Base-by-base conservation (phyloP, 2,329 filamentous ascomycete genomes). In the Fusarium nematophilum region DNA sequence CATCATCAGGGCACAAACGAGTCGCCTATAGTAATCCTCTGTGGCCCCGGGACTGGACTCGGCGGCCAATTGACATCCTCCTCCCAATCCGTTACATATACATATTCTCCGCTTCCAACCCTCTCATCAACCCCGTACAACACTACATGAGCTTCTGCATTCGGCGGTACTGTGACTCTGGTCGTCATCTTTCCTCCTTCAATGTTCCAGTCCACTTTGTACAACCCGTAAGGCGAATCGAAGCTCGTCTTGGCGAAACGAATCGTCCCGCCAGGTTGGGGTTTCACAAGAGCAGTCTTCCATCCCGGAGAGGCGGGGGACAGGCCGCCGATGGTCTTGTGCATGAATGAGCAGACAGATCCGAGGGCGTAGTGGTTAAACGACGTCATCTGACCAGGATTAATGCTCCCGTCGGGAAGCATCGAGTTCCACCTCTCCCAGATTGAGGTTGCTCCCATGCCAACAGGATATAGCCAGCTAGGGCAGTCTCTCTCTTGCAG, bases 381-480 rank as follows among this genome's bases (percentile, higher is more conserved):
- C 8, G 77, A 81, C 0, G 79, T 81, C 81, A 83, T 82, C 25
- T 72, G 64, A 1, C 79, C 76, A 0, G 76, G 71, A 54, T 82
- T 82, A 7, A 82, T 67, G 1, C 59, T 71, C 0, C 79, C 80
- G 48, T 82, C 71, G 0, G 76, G 70, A 1, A 81, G 64, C 38
- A 82, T 70, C 29, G 74, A 77, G 53, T 83, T 78, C 80, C 80
- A 83, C 3, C 81, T 73, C 59, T 83, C 80, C 80, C 80, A 83
- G 0, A 78, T 79, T 0, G 80, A 82, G 0, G 81, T 83, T 0
- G 75, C 79, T 18, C 72, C 72, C 75, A 79, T 77, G 2, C 71
- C 72, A 10, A 83, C 75, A 4, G 77, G 79, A 55, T 81, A 82
- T 2, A 83, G 64, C 80, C 81, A 83, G 0, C 75, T 78, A 0